Conservation (phyloP, 1,284 basidiomycete species). For the Leccinum holopus region DNA sequence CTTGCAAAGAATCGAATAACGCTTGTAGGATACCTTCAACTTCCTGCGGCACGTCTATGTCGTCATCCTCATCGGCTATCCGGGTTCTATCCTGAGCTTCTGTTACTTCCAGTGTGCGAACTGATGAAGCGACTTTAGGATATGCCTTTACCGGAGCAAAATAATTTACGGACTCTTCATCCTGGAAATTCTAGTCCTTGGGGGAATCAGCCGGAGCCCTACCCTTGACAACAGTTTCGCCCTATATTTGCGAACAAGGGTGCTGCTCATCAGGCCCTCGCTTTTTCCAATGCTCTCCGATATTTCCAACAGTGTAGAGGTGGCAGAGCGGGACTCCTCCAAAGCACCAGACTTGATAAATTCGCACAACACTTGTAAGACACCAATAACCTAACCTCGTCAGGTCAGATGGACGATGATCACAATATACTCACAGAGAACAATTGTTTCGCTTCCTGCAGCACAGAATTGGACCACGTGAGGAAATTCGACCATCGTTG, state of each 20-base stretch:
- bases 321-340: conserved; percentile 49
- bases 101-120: conserved; percentile 24
- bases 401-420: conserved; percentile 2
- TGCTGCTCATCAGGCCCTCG: conserved; percentile 49
- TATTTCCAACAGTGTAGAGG: conserved; percentile 47
- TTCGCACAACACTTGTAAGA: conserved; percentile 74
- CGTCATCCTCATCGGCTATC: conserved; percentile 38
- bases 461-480: conserved; percentile 43
- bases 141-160: background rate
- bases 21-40: conserved; percentile 77
- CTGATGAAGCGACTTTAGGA: conserved; percentile 22
- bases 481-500: conserved; percentile 54
- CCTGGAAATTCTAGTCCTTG: conserved; percentile 36
- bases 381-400: conserved; percentile 59
- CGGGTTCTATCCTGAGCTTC: conserved; percentile 6
- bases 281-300: conserved; percentile 42
- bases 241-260: conserved; percentile 63
- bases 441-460: conserved; percentile 38
- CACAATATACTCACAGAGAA: conserved; percentile 48
- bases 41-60: conserved; percentile 77
- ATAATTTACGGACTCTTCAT: conserved; percentile 33
- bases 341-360: conserved; percentile 66
- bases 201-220: conserved; percentile 63
- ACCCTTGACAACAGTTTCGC: conserved; percentile 65
- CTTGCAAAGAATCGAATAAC: conserved; percentile 75